Base-by-base conservation (phyloP, 2,329 filamentous ascomycete genomes). In the Fusarium pseudograminearum region DNA sequence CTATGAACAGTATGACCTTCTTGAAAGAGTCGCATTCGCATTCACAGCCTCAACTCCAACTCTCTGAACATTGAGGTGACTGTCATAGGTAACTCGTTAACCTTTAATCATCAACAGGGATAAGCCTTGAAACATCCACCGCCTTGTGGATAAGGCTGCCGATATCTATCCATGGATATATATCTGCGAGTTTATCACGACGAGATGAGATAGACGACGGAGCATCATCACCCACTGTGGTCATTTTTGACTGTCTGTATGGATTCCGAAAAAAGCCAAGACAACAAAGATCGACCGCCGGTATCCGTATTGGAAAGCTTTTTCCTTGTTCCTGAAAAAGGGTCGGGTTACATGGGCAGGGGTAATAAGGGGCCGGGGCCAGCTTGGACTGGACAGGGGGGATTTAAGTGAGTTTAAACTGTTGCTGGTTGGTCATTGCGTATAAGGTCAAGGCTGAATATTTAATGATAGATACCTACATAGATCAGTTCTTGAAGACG, bases 291-390 rank as follows among this genome's bases (percentile, higher is more conserved):
- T 65, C 55, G 57, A 38, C 61, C 30, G 20, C 62, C 36, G 31
- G 50, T 63, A 47, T 47, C 57, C 42, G 36, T 55, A 46, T 59
- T 54, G 20, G 14, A 52, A 69, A 57, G 20, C 46, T 54, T 68
- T 68, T 53, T 53, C 45, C 48, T 44, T 22, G 67, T 70, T 65
- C 58, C 58, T 65, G 42, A 42, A 53, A 70, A 56, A 60, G 31
- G 54, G 22, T 54, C 40, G 51, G 67, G 57, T 12, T 47, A 46
- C 57, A 59, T 67, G 67, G 54, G 15, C 55, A 68, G 54, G 62
- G 67, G 48, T 56, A 46, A 28, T 57, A 70, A 67, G 65, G 67
- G 67, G 57, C 61, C 47, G 38, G 56, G 42, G 63, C 34, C 52
- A 53, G 22, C 48, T 57, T 59, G 12, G 40, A 68, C 67, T 64